Evolutionary conservation across 352 stramenopile genomes (phyloP).

Genomic region (Globisporangium megalacanthum): DNA sequence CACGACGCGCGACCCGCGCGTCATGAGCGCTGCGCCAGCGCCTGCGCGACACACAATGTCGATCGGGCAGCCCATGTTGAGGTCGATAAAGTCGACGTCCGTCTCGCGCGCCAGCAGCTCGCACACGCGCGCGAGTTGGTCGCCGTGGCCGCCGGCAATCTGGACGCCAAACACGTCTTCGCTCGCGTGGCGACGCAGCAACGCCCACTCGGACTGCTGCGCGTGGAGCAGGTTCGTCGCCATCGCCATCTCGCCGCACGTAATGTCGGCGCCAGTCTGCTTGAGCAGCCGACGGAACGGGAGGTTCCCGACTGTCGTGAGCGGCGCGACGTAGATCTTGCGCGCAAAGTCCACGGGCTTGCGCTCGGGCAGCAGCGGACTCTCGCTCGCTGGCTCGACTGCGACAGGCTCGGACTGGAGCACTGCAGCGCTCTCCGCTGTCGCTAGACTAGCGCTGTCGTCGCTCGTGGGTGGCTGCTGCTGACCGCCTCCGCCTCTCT

Average conservation of each 20-base stretch:
- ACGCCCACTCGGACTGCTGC: conserved; percentile 94
- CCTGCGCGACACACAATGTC: conserved; percentile 90
- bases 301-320: conserved; percentile 99
- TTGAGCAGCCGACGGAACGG: conserved; percentile 98
- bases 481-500: conserved; percentile 17
- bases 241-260: conserved; percentile 98
- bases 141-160: conserved; percentile 88
- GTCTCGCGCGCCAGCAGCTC: conserved; percentile 93
- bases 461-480: conserved; percentile 25
- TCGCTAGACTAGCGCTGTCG: not conserved
- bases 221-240: conserved; percentile 93
- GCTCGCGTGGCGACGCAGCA: conserved; percentile 93
- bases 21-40: conserved; percentile 94
- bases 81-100: conserved; percentile 97
- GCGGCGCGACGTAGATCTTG: conserved; percentile 98
- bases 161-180: conserved; percentile 99
- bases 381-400: conserved; percentile 34
- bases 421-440: not conserved
- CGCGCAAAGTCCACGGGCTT: conserved; percentile 95
- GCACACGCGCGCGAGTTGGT: conserved; percentile 91
- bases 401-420: not conserved
- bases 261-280: conserved; percentile 98
- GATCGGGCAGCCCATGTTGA: conserved; percentile 99
- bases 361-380: conserved; percentile 53
- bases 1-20: conserved; percentile 19